A percentile compares a stretch with the other conserved stretches of the same genome.
phyloP scores from a whole-genome alignment of 1,139 yeast genomes.

The Geotrichum armillariae region DNA sequence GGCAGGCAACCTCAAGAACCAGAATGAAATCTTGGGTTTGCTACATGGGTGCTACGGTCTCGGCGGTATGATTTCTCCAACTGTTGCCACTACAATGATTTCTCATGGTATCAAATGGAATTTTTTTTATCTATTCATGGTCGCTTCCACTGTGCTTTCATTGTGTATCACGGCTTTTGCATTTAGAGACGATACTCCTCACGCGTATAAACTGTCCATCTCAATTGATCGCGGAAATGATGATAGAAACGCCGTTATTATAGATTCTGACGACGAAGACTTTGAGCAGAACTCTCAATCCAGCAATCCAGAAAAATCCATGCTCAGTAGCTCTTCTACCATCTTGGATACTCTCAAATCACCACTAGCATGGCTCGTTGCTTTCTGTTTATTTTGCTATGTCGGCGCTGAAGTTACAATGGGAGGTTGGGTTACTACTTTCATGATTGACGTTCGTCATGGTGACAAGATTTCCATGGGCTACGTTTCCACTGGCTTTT shows the following conservation, averaged over 20 bases:
- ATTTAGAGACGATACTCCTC: constrained; percentile 28
- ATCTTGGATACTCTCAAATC: constrained; percentile 2
- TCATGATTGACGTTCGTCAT: constrained; percentile 54
- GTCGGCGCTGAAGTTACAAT: constrained; percentile 69
- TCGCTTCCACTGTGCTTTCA: constrained; percentile 43
- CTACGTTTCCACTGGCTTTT: constrained; percentile 68
- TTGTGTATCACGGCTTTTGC: constrained; percentile 24
- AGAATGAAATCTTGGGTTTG: constrained; percentile 52
- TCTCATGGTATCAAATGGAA: constrained; percentile 54
- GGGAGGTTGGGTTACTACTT: constrained; percentile 74
- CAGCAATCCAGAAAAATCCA: constrained; percentile 1
- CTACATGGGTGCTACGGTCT: constrained; percentile 63
- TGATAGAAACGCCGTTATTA: neutral
- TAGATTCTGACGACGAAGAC: neutral
- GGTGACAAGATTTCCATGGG: constrained; percentile 52
- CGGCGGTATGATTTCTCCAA: constrained; percentile 63
- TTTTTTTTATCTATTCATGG: constrained; percentile 50
- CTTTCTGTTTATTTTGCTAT: constrained; percentile 58
- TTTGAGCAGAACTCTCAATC: neutral
- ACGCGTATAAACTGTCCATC: constrained; percentile 20
- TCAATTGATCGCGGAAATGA: neutral
- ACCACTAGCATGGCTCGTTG: constrained; percentile 51
- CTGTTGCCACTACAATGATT: constrained; percentile 56
- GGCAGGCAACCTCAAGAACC: constrained; percentile 49
- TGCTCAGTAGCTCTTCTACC: constrained; percentile 2